phyloP scores from a whole-genome alignment of 2,329 filamentous ascomycete genomes.

The Samsoniella hepiali region DNA sequence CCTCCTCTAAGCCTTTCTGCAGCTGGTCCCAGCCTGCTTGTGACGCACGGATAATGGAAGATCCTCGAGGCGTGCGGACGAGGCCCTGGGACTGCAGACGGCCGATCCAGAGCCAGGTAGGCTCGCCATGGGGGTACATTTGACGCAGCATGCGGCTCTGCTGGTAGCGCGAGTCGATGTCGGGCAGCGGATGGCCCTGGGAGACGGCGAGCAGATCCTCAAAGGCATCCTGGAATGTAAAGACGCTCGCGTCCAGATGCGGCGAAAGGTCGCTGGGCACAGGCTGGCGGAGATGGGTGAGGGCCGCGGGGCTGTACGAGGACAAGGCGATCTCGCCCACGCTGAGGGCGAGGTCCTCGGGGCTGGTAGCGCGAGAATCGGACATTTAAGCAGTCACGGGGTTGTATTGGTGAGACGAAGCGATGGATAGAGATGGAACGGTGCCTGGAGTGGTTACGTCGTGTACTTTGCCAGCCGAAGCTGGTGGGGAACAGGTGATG shows the following conservation, averaged over 20 bases:
- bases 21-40: constrained; percentile 29
- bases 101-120: constrained; percentile 41
- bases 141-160: constrained; percentile 36
- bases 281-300: constrained; percentile 46
- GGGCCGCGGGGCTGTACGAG: constrained; percentile 43
- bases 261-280: constrained; percentile 42
- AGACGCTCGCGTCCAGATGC: constrained; percentile 36
- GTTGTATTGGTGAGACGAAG: neutral
- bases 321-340: constrained; percentile 26
- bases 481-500: neutral
- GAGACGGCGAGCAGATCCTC: constrained; percentile 53
- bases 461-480: neutral
- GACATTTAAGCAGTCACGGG: neutral
- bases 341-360: constrained; percentile 24
- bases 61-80: constrained; percentile 5
- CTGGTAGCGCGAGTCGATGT: constrained; percentile 36
- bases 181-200: constrained; percentile 40
- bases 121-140: constrained; percentile 41
- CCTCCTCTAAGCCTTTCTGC: constrained; percentile 31
- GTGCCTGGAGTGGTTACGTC: neutral
- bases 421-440: neutral
- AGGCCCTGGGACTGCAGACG: constrained; percentile 38
- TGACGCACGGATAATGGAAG: constrained; percentile 31
- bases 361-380: neutral
- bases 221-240: constrained; percentile 56